phyloP scores from a whole-genome alignment of 2,329 filamentous ascomycete species.

The Atkinsonella texensis region DNA sequence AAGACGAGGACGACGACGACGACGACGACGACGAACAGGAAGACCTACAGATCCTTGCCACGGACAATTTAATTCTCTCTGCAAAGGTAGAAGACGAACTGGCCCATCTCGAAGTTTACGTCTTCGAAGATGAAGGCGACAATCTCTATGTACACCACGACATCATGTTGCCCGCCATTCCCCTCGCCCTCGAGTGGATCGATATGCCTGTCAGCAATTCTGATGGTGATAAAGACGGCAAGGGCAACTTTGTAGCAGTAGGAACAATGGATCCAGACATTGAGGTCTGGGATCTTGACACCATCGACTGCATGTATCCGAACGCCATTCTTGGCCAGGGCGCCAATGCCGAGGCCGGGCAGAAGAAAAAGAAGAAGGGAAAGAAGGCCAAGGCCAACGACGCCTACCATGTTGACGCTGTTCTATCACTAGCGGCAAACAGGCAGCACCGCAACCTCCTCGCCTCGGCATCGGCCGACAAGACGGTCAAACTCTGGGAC shows the following conservation, averaged over 20 bases:
- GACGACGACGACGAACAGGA: conserved; percentile 80
- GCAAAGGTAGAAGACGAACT: conserved; percentile 96
- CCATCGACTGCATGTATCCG: conserved; percentile 95
- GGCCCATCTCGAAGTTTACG: conserved; percentile 90
- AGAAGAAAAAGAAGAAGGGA: conserved; percentile 64
- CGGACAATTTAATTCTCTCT: conserved; percentile 84
- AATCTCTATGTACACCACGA: conserved; percentile 99
- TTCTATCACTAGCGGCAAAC: conserved; percentile 85
- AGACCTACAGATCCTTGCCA: conserved; percentile 83
- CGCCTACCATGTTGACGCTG: conserved; percentile 85
- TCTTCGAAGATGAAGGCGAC: conserved; percentile 90
- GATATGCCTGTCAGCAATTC: conserved; percentile 77
- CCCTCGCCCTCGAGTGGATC: conserved; percentile 90
- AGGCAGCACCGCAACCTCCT: conserved; percentile 87
- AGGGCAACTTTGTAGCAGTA: conserved; percentile 85
- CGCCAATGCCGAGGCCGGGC: conserved; percentile 37
- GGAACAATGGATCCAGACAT: conserved; percentile 98
- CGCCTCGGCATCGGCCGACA: conserved; percentile 89
- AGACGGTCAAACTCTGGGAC: conserved; percentile 97
- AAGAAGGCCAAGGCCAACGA: conserved; percentile 73
- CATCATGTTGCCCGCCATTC: conserved; percentile 96
- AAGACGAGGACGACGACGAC: conserved; percentile 38
- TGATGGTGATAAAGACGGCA: conserved; percentile 46
- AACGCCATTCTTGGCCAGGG: conserved; percentile 87
- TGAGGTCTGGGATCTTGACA: conserved; percentile 95